These are phyloP conservation scores for Saccharomycopsis microspora DNA, from an alignment of 805 yeast species.

Conservation along the genomic window DNA sequence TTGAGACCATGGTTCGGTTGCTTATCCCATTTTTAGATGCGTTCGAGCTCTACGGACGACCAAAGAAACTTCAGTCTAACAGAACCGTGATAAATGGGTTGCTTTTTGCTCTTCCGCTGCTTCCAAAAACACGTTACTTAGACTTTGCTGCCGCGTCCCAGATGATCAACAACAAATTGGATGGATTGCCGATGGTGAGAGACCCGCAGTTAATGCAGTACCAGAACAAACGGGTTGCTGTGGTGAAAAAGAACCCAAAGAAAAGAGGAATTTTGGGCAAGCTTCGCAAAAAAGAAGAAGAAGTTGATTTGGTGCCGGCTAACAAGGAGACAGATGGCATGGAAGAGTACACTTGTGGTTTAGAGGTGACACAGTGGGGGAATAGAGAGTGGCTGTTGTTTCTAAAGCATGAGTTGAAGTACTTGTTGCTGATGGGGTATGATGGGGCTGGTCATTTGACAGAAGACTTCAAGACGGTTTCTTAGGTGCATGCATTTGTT, in stretches of 20 bases:
- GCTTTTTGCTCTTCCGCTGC: conserved; percentile 61
- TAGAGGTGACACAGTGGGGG: conserved; percentile 13
- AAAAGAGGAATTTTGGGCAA: conserved; percentile 1
- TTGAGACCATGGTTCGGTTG: conserved; percentile 63
- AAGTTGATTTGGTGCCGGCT: not conserved
- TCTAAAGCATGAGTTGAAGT: conserved; percentile 13
- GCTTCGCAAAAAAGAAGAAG: conserved; percentile 9
- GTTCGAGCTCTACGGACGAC: conserved; percentile 66
- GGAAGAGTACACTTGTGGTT: conserved; percentile 1
- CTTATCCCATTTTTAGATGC: conserved; percentile 61
- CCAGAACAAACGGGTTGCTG: not conserved
- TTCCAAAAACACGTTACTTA: conserved; percentile 57
- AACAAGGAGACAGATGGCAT: not conserved
- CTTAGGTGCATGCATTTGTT: too few relatives aligned
- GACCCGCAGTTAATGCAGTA: not conserved
- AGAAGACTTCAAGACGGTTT: conserved; percentile 5
- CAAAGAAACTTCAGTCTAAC: conserved; percentile 46
- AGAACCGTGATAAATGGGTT: conserved; percentile 43
- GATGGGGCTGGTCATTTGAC: conserved; percentile 15
- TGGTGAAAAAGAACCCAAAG: not conserved
- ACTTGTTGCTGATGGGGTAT: conserved; percentile 9
- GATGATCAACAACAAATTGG: conserved; percentile 14
- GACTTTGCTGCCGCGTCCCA: conserved; percentile 17
- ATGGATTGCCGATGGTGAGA: conserved; percentile 7
- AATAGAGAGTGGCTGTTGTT: conserved; percentile 15